Base-by-base conservation (phyloP, 179 eudicot species). In the Corrigiola litoralis region DNA sequence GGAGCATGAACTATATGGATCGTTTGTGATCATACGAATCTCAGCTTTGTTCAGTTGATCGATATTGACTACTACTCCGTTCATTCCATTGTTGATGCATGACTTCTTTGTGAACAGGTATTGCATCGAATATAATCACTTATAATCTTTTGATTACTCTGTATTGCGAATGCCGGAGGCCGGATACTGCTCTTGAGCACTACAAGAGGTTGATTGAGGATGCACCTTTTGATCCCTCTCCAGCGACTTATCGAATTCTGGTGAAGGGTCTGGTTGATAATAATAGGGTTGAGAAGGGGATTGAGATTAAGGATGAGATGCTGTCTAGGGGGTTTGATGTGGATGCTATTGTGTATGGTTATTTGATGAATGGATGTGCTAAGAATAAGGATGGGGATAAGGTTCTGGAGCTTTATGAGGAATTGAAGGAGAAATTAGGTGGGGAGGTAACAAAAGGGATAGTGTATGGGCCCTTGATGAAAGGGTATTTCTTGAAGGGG, bases 301-400 rank as follows among this genome's bases (percentile, higher is more conserved):
- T 87, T 70, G 97, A 90, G 65, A 50, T 92, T 58, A 92, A 87
- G 69, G 91, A 85, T 31, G 98, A 92, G 66, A 90, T 92, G 98
- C 47, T 82, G 34, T 40, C 65, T 0, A 90, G 75, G 77, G 90
- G 89, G 11, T 80, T 90, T 2, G 75, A 61, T 0, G 75, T 86
- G 0, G 98, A 92, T 42, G 76, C 83, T 17, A 46, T 83, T 50
- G 86, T 92, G 12, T 92, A 84, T 69, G 74, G 81, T 27, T 77
- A 80, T 82, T 66, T 92, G 76, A 92, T 92, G 96, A 45, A 49
- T 64, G 98, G 96, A 40, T 71, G 69, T 37, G 95, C 78, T 13
- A 90, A 78, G 74, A 68, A 66, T 58, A 62, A 61, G 21, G 79
- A 87, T 36, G 75, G 80, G 0, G 98, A 90, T 24, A 82, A 81